Conservation (phyloP, 2,329 filamentous ascomycete species). For the Ambrosiella xylebori region DNA sequence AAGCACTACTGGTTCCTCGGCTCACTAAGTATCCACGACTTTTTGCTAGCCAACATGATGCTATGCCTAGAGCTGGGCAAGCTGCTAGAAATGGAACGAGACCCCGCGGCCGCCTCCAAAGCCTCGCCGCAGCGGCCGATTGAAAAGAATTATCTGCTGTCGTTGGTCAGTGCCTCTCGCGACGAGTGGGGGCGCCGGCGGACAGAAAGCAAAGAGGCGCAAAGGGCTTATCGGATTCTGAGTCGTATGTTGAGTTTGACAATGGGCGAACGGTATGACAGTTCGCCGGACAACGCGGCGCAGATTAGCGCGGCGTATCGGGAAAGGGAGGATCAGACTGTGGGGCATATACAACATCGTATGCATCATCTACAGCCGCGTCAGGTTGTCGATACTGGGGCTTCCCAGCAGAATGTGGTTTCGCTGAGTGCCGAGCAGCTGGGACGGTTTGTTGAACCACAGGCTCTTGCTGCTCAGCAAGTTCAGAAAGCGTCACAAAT, state of each 20-base stretch:
- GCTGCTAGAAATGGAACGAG: slow-evolving; percentile 9
- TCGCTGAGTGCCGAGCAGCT: not conserved
- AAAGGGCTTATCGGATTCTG: slow-evolving; percentile 19
- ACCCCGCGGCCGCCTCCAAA: not conserved
- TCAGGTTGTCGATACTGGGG: not conserved
- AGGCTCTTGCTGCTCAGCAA: not conserved
- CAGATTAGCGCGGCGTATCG: not conserved
- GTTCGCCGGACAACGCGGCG: slow-evolving; percentile 15
- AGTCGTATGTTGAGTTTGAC: slow-evolving; percentile 19
- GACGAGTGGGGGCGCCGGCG: slow-evolving; percentile 18
- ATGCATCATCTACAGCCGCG: too few relatives aligned
- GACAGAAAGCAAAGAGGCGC: slow-evolving; percentile 17
- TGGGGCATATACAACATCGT: too few relatives aligned
- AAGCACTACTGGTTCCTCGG: slow-evolving; percentile 27
- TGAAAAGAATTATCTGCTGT: slow-evolving; percentile 16
- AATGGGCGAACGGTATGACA: slow-evolving; percentile 16
- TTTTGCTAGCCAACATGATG: slow-evolving; percentile 30
- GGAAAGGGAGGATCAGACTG: too few relatives aligned
- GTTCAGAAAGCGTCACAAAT: not conserved
- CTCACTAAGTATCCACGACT: slow-evolving; percentile 27
- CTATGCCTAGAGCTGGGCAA: slow-evolving; percentile 23
- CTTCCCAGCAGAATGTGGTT: not conserved
- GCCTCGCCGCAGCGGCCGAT: slow-evolving; percentile 12
- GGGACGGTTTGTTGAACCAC: not conserved
- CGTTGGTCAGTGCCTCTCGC: slow-evolving; percentile 17